Conservation (phyloP, 345 rosid species). For the Lumnitzera racemosa region DNA sequence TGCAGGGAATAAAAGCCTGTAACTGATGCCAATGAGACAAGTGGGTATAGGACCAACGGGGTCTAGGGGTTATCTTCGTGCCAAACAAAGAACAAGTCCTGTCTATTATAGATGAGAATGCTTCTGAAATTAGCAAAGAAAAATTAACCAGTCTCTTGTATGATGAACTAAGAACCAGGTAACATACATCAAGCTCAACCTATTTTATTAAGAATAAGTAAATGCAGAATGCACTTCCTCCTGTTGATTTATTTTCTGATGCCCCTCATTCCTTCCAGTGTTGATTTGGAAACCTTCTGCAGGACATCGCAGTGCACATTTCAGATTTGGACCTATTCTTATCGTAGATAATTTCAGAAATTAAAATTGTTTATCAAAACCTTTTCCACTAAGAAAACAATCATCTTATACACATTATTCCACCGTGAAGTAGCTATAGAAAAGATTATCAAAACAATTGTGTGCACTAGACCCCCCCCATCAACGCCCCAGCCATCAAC, state of each 20-base stretch:
- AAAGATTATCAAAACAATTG: no score
- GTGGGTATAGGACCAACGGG: slow-evolving; percentile 62
- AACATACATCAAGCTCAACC: slow-evolving; percentile 8
- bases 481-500: no score
- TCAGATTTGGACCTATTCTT: slow-evolving; percentile 69
- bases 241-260: no score
- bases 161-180: slow-evolving; percentile 68
- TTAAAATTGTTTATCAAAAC: no score
- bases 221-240: no score
- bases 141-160: slow-evolving; percentile 32
- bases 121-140: slow-evolving; percentile 53
- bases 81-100: slow-evolving; percentile 77
- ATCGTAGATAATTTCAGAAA: slow-evolving; percentile 20
- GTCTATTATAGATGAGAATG: slow-evolving; percentile 40
- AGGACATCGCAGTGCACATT: slow-evolving; percentile 71
- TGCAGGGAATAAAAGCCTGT: no score
- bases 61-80: slow-evolving; percentile 73
- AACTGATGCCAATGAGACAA: no score
- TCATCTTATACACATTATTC: no score
- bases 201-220: no score
- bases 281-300: slow-evolving; percentile 5
- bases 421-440: no score
- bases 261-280: neutral
- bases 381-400: no score
- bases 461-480: no score